Evolutionary conservation across 2,329 filamentous ascomycete species (phyloP).

Genomic region (Coniella lustricola): DNA sequence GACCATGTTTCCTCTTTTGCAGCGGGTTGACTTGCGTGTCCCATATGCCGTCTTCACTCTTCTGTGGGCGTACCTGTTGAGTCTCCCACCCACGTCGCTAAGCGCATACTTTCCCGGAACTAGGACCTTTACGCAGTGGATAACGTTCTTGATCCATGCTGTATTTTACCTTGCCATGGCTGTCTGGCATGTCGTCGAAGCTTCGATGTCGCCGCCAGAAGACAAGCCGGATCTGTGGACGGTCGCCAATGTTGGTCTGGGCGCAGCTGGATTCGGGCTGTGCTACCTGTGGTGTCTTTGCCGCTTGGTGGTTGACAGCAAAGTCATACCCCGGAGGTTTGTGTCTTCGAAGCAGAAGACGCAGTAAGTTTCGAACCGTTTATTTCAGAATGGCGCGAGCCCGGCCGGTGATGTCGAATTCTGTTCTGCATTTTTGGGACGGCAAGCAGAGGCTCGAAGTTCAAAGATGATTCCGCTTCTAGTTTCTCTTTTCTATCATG

Average conservation of each 20-base stretch:
- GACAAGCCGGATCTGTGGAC: conserved; percentile 92
- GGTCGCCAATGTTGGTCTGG: conserved; percentile 80
- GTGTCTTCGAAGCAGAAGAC: conserved; percentile 25
- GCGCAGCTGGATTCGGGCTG: conserved; percentile 74
- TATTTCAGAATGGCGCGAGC: not conserved
- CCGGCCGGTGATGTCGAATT: not conserved
- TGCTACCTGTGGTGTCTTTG: conserved; percentile 90
- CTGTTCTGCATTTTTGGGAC: too few relatives aligned
- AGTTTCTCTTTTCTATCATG: too few relatives aligned
- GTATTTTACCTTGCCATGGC: conserved; percentile 72
- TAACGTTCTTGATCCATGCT: conserved; percentile 63
- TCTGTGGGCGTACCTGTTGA: conserved; percentile 87
- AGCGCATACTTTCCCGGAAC: conserved; percentile 55
- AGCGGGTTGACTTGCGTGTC: conserved; percentile 73
- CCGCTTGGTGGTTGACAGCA: conserved; percentile 56
- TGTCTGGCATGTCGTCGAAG: conserved; percentile 73
- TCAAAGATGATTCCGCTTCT: too few relatives aligned
- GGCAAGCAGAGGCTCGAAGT: too few relatives aligned
- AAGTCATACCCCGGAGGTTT: conserved; percentile 32
- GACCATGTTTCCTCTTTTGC: conserved; percentile 89
- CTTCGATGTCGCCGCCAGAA: conserved; percentile 57
- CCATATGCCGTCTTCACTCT: conserved; percentile 81
- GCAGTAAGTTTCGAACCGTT: conserved; percentile 25
- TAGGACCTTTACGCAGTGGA: conserved; percentile 44
- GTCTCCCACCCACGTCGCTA: conserved; percentile 71